Evolutionary conservation across 108 stramenopile species (phyloP), one percentile per base, ranked within the genome.

Genomic region (Skeletonema potamos): DNA sequence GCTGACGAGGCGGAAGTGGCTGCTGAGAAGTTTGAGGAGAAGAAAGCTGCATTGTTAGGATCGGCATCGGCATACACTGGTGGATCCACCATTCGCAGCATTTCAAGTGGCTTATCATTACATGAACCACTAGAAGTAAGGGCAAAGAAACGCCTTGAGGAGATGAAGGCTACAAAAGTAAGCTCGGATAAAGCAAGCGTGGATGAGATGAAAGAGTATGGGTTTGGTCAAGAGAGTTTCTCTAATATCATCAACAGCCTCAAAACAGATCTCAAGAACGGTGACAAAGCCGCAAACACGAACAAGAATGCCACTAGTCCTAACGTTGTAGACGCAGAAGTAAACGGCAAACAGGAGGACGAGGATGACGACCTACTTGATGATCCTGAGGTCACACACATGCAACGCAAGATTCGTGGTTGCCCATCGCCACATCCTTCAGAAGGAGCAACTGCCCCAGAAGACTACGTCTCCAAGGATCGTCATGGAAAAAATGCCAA

Each of bases 211-310:
- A 48, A 20, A 22, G 48, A 51, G 22, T 51, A 24, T 51, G 48
- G 48, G 22, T 51, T 51, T 51, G 48, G 48, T 51, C 20, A 51
- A 51, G 48, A 51, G 8, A 51, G 48, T 51, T 51, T 51, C 48
- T 51, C 48, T 22, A 51, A 51, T 22, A 51, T 51, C 20, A 51
- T 51, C 22, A 51, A 51, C 22, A 51, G 22, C 22, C 48, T 51
- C 22, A 6, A 20, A n/a, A 20, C 48, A 22, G 48, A 51, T 22
- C 48, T 51, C 1, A 51, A 51, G 48, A 51, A 51, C 22, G 22
- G 6, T 7, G 22, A 9, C 22, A 24, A 8, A 18, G 22, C n/a
- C 1, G 1, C 48, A 2, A 6, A 6, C 48, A 51, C 39, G 4
- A n/a, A 15, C 39, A 41, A 41, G 15, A 41, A 18, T 51, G 22